A percentile compares a stretch with the other conserved stretches of the same genome.
Conservation (phyloP, 2,329 filamentous ascomycete species). For the Berkeleyomyces rouxiae region DNA sequence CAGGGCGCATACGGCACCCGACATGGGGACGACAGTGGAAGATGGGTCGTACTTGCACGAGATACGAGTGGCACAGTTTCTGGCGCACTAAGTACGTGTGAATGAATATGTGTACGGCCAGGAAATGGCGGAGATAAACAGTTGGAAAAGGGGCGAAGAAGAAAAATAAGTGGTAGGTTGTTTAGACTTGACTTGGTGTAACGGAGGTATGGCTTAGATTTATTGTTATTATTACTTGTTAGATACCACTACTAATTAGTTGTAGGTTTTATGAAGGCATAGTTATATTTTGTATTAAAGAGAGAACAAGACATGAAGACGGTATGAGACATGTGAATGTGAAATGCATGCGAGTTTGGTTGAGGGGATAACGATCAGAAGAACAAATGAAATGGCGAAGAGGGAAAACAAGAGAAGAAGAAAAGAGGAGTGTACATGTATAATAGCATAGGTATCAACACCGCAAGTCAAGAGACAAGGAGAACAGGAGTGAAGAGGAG, state of each 20-base stretch:
- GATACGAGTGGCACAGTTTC: slow-evolving; percentile 5
- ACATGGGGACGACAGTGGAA: slow-evolving; percentile 1
- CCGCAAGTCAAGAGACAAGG: not conserved
- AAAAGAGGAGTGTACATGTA: not conserved
- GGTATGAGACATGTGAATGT: not conserved
- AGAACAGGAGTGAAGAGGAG: not conserved
- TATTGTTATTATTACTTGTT: not conserved
- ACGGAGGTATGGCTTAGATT: not conserved
- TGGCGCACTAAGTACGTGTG: slow-evolving; percentile 5
- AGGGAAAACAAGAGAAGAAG: not conserved
- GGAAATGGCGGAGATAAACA: not conserved
- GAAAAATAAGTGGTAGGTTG: not conserved
- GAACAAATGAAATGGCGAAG: not conserved
- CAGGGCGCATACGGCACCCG: not conserved
- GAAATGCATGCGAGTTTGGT: not conserved
- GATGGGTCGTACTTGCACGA: slow-evolving; percentile 3
- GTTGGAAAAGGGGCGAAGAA: not conserved
- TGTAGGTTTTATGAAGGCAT: not conserved
- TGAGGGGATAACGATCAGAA: not conserved
- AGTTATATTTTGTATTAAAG: not conserved
- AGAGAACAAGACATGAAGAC: not conserved
- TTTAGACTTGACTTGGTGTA: no score
- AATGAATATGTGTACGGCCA: slow-evolving; percentile 1
- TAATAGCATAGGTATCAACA: not conserved
- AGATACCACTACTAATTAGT: not conserved